Evolutionary conservation across 345 rosid genomes (phyloP).

Genomic region (Gossypium longicalyx): DNA sequence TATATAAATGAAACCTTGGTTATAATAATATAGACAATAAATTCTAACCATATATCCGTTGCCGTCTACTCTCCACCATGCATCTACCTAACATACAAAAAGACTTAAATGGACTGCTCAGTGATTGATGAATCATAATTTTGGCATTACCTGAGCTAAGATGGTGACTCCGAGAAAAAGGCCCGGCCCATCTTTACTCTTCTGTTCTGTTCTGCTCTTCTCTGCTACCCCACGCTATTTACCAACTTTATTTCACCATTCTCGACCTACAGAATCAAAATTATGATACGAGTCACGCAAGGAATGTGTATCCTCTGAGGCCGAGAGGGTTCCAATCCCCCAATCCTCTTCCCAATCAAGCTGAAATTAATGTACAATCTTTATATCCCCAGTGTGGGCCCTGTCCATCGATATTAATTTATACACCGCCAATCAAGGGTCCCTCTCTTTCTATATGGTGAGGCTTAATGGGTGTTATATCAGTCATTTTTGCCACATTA

Average conservation of each 20-base stretch:
- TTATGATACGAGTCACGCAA: conserved; percentile 26
- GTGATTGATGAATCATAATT: background rate
- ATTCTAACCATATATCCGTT: background rate
- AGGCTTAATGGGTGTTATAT: background rate
- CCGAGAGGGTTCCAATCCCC: conserved; percentile 1
- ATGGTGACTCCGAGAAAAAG: conserved; percentile 11
- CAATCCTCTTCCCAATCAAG: background rate
- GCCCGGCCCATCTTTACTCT: conserved; percentile 18
- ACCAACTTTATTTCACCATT: background rate
- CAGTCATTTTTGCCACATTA: background rate
- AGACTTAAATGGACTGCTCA: background rate
- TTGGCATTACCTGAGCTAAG: conserved; percentile 30
- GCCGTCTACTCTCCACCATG: background rate
- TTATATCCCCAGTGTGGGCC: background rate
- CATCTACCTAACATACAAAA: background rate
- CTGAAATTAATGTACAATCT: background rate
- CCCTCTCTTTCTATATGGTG: background rate
- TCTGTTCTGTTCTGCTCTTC: no score
- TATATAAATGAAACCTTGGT: no score
- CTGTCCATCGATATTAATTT: background rate
- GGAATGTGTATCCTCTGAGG: conserved; percentile 29
- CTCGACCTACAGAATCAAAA: background rate
- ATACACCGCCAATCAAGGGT: conserved; percentile 4
- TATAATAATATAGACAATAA: background rate
- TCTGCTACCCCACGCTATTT: background rate